A percentile compares a stretch with the other conserved stretches of the same genome.
Evolutionary conservation across 164 flowering plant genomes (phyloP).

Genomic region (Piper betle): DNA sequence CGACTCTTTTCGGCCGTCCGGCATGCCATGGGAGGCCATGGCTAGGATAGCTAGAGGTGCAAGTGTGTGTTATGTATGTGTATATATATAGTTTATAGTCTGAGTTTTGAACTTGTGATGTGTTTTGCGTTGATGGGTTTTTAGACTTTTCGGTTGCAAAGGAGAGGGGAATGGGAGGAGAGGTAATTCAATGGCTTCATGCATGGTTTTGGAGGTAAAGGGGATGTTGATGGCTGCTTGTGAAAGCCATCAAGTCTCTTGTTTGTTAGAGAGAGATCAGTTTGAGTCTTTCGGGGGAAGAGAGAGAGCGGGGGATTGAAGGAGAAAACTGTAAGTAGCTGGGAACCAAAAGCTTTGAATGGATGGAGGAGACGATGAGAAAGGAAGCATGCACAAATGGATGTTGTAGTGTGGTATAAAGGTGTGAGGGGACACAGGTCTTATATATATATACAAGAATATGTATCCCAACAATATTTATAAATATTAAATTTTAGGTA

Average conservation of each 20-base stretch:
- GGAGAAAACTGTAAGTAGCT: not conserved
- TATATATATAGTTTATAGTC: not conserved
- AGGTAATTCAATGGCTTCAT: constrained; percentile 37
- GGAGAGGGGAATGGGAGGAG: constrained; percentile 27
- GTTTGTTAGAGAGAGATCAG: not conserved
- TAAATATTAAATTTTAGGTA: too few species aligned
- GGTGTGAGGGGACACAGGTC: too few species aligned
- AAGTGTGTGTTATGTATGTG: constrained; percentile 1
- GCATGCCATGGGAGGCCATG: constrained; percentile 1
- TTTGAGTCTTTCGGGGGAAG: not conserved
- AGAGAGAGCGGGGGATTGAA: not conserved
- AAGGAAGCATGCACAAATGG: not conserved
- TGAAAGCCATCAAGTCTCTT: constrained; percentile 13
- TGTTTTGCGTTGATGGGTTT: constrained; percentile 3
- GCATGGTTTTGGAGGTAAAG: constrained; percentile 24
- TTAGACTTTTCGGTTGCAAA: constrained; percentile 9
- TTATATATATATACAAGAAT: too few species aligned
- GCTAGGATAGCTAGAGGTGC: constrained; percentile 13
- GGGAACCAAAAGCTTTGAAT: not conserved
- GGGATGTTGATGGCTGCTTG: constrained; percentile 18
- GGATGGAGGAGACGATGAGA: not conserved
- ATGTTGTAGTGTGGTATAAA: not conserved
- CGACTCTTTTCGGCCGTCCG: constrained; percentile 7
- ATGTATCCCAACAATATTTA: too few species aligned
- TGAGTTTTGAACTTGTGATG: not conserved